Percentiles rank a stretch among this genome's conserved stretches.
Evolutionary conservation across 2,329 filamentous ascomycete genomes (phyloP).

Genomic region (Hymenoscyphus scutula): DNA sequence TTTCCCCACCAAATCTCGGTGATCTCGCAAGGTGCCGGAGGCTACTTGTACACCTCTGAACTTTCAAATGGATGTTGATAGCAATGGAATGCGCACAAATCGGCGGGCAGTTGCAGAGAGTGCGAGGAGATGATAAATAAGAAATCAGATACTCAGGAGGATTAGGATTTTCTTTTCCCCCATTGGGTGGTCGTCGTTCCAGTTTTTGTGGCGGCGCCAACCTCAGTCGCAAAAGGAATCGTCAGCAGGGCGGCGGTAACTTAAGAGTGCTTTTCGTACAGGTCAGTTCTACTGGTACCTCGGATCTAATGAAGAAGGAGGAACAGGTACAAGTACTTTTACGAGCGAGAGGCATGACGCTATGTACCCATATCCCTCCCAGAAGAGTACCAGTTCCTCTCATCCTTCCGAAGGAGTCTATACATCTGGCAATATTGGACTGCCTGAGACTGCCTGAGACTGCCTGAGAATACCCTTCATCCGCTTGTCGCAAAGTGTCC

Average conservation of each 20-base stretch:
- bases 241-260: conserved; percentile 1
- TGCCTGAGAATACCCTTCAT: too few species aligned
- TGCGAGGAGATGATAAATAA: neutral
- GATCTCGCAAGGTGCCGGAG: neutral
- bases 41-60: neutral
- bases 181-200: neutral
- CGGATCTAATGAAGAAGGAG: neutral
- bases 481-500: neutral
- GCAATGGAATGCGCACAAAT: neutral
- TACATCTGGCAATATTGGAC: neutral
- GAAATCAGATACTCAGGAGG: neutral
- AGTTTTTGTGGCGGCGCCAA: neutral
- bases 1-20: neutral
- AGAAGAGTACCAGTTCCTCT: neutral
- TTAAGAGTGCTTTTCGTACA: neutral
- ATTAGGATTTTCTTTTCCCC: neutral
- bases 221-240: neutral
- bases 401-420: neutral
- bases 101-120: neutral
- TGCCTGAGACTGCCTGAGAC: too few species aligned
- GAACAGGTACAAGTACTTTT: neutral
- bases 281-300: conserved; percentile 1
- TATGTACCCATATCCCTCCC: neutral
- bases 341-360: neutral
- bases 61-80: neutral